A percentile compares a stretch with the other conserved stretches of the same genome.
Evolutionary conservation across 2,329 filamentous ascomycete species (phyloP).

Genomic region (Coniochaeta prunicola): DNA sequence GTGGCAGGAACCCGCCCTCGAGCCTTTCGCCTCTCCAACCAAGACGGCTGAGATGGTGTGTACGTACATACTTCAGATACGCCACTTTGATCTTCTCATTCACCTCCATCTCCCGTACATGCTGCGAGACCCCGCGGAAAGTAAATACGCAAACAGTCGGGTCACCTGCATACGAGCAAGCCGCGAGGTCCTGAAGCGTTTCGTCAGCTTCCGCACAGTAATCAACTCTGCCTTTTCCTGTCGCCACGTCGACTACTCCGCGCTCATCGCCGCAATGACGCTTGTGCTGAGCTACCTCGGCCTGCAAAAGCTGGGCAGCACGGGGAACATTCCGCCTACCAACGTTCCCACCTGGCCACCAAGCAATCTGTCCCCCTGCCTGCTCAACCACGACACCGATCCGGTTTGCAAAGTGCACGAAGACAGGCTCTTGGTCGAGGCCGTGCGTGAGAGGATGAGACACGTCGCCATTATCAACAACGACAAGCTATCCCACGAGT

Average conservation of each 20-base stretch:
- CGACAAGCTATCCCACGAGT: slow-evolving; percentile 33
- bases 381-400: slow-evolving; percentile 13
- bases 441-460: slow-evolving; percentile 27
- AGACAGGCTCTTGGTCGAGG: slow-evolving; percentile 29
- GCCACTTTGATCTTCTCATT: slow-evolving; percentile 42
- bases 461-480: slow-evolving; percentile 28
- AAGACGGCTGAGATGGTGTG: slow-evolving; percentile 14
- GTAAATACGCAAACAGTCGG: slow-evolving; percentile 39
- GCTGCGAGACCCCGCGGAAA: slow-evolving; percentile 29
- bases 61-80: slow-evolving; percentile 38
- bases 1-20: slow-evolving; percentile 34
- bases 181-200: slow-evolving; percentile 41
- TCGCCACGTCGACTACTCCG: slow-evolving; percentile 44
- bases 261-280: slow-evolving; percentile 42
- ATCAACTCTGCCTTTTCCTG: slow-evolving; percentile 31
- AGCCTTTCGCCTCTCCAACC: slow-evolving; percentile 10
- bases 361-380: slow-evolving; percentile 4
- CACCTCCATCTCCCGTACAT: slow-evolving; percentile 50
- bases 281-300: slow-evolving; percentile 41
- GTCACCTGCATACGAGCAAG: slow-evolving; percentile 40
- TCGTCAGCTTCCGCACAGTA: slow-evolving; percentile 35
- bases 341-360: background rate
- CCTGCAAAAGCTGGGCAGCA: slow-evolving; percentile 17
- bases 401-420: slow-evolving; percentile 4
- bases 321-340: background rate